Percentiles rank a stretch among this genome's conserved stretches.
Conservation (phyloP, 148 eudicot species). For the Persicaria tinctoria region DNA sequence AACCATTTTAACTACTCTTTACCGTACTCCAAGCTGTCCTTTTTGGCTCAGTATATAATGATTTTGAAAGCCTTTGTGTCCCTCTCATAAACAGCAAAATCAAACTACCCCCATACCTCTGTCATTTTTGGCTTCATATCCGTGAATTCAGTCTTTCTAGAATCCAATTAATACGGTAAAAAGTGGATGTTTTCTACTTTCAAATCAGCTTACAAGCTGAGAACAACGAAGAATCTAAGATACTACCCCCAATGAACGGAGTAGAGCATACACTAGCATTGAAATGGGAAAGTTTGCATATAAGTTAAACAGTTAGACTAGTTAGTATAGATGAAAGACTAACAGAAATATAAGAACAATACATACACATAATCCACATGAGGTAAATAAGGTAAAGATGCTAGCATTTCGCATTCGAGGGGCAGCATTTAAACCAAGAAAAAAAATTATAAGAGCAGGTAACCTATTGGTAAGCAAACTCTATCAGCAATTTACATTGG, state of each 20-base stretch:
- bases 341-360: no score
- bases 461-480: neutral
- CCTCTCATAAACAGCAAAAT: conserved; percentile 1
- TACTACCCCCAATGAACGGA: neutral
- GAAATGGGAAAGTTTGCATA: neutral
- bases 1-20: conserved; percentile 10
- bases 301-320: neutral
- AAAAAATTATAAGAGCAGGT: neutral
- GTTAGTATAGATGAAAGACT: no score
- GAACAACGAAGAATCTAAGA: neutral
- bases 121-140: conserved; percentile 4
- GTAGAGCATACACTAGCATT: neutral
- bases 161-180: neutral
- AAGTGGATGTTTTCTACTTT: neutral
- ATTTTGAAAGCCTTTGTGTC: conserved; percentile 2
- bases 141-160: neutral
- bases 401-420: neutral
- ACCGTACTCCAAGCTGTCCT: conserved; percentile 11
- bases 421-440: neutral
- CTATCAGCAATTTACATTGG: neutral
- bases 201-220: neutral
- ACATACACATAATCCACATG: no score
- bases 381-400: no score
- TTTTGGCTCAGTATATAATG: conserved; percentile 1
- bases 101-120: conserved; percentile 8